Evolutionary conservation across 371 early-diverging fungal genomes (phyloP).

Genomic region (Saksenaea oblongispora): DNA sequence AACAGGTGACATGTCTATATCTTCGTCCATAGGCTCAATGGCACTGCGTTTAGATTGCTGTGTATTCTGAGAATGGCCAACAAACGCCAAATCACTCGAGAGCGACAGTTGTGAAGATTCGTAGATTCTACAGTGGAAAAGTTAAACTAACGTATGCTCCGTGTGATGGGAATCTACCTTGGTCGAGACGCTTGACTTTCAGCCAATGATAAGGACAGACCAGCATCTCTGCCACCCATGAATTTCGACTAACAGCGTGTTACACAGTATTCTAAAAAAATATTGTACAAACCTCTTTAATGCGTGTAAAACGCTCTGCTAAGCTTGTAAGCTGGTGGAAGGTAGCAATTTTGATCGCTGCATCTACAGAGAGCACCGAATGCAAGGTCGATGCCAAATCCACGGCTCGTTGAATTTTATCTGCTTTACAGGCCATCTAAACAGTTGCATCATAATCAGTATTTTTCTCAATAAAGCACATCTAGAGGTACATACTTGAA

Average conservation of each 20-base stretch:
- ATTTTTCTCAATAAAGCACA: not conserved
- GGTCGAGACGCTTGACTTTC: constrained; percentile 7
- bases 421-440: constrained; percentile 73
- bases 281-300: constrained; percentile 62
- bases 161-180: not conserved
- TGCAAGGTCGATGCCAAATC: constrained; percentile 71
- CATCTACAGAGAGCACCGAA: constrained; percentile 65
- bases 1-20: constrained; percentile 4
- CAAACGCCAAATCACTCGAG: constrained; percentile 13
- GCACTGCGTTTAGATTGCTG: constrained; percentile 6
- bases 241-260: constrained; percentile 4
- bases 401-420: constrained; percentile 71
- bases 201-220: not conserved
- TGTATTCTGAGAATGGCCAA: not conserved
- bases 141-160: not conserved
- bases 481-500: constrained; percentile 77
- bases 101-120: constrained; percentile 9
- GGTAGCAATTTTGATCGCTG: constrained; percentile 80
- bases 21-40: not conserved
- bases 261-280: not conserved
- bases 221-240: constrained; percentile 1
- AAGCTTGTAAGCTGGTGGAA: constrained; percentile 61
- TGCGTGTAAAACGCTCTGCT: constrained; percentile 76
- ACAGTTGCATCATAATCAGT: not conserved
- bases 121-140: constrained; percentile 6